Percentiles rank a stretch among this genome's conserved stretches.
phyloP scores from a whole-genome alignment of 2,329 filamentous ascomycete species.

The Curvularia eragrostidis region DNA sequence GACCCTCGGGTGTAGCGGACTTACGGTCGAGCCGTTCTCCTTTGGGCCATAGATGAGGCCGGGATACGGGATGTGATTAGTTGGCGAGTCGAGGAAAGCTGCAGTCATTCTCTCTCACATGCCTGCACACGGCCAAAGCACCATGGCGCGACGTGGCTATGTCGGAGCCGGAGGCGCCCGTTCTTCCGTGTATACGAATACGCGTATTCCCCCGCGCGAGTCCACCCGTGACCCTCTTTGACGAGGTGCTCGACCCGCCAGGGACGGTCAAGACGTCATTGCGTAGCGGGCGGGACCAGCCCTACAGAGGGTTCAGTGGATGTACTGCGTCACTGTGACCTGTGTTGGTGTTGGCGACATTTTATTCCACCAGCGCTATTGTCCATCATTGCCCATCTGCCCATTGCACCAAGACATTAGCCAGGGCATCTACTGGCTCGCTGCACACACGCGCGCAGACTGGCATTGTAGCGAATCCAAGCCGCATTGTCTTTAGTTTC shows the following conservation, averaged over 20 bases:
- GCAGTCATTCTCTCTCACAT: neutral
- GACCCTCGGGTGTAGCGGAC: constrained; percentile 5
- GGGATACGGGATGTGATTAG: neutral
- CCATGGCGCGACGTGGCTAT: too few relatives aligned
- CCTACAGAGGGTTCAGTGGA: constrained; percentile 12
- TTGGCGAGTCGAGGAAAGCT: neutral
- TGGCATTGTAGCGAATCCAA: neutral
- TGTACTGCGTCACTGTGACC: constrained; percentile 21
- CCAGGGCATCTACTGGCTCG: neutral
- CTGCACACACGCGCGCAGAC: neutral
- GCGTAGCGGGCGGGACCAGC: constrained; percentile 21
- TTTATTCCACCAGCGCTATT: neutral
- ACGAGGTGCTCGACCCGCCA: neutral
- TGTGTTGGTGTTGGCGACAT: neutral
- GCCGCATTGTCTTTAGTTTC: neutral
- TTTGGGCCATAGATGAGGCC: constrained; percentile 13
- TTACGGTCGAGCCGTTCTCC: constrained; percentile 6
- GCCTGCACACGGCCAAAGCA: neutral
- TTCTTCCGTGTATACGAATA: neutral
- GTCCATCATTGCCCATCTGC: neutral
- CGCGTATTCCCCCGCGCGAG: constrained; percentile 3
- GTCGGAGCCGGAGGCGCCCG: neutral
- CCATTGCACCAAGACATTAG: neutral
- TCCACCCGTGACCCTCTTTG: neutral
- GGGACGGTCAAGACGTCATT: constrained; percentile 5